Base-by-base conservation (phyloP, 345 rosid species). In the Camelina laxa region DNA sequence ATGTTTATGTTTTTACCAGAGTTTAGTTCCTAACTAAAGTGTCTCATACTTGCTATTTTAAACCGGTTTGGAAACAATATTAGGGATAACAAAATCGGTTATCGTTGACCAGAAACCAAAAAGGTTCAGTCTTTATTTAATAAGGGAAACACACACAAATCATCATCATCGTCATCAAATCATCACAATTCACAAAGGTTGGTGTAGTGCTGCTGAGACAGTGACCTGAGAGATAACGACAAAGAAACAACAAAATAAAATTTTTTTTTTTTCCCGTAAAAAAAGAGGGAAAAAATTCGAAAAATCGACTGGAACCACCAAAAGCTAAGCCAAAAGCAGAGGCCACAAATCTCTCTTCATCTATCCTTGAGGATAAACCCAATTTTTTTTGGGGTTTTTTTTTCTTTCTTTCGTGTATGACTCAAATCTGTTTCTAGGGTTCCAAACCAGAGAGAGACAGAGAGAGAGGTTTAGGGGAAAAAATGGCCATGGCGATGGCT, bases 401-500 rank as follows among this genome's bases (percentile, higher is more conserved):
- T 17, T 9, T 49, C 22, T 48, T 9, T 15, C 6, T 36, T 6
- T 1, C 3, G 47, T 45, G 16, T 30, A 69, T 47, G 67, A 1
- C 16, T 66, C 72, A 56, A 17, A 75, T 65, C 62, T 31, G 65
- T 74, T 17, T 57, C 72, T 74, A 74, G 75, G 63, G 76, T 62
- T 72, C 45, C 49, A 15, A 62, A 31, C 8, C 33, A 53, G 16
- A 53, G 58, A 53, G 6, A 30, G 56, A 66, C 68, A 60, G 11
- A 36, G 4, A 51, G 74, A 73, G 60, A 57, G 73, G 69, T 72
- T 51, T 38, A 67, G 54, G 39, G 42, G 0, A 27, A 24, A 76
- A 59, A 30, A 89, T 91, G 96, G 96, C 91, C 2, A 88, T 91
- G 97, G 97, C 99, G 19, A 83, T 88, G 97, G 97, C 98, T 72